Percentiles rank a stretch among this genome's conserved stretches.
Evolutionary conservation across 129 eudicot species (phyloP).

Genomic region (Kitagawia praeruptora): DNA sequence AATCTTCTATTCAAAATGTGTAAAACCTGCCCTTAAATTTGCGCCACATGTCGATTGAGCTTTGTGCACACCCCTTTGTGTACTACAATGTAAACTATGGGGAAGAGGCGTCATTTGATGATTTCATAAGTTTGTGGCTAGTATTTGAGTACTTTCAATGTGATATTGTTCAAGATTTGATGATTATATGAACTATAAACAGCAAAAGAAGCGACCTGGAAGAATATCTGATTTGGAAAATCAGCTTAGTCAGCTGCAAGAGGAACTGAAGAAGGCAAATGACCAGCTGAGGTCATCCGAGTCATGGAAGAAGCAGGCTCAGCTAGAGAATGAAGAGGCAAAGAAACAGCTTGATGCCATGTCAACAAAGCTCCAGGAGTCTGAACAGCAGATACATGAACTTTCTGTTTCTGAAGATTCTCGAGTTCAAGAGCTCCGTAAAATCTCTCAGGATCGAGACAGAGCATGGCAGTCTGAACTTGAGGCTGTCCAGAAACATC

Average conservation of each 20-base stretch:
- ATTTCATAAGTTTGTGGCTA: neutral
- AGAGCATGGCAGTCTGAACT: constrained; percentile 91
- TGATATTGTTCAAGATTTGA: neutral
- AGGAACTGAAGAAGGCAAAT: constrained; percentile 67
- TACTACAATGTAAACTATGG: neutral
- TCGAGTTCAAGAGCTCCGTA: constrained; percentile 71
- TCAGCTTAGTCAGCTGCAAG: constrained; percentile 71
- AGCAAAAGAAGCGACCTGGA: constrained; percentile 59
- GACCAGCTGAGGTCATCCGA: constrained; percentile 67
- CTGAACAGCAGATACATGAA: constrained; percentile 60
- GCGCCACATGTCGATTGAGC: neutral
- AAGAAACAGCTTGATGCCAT: constrained; percentile 57
- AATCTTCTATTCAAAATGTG: neutral
- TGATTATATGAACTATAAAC: neutral
- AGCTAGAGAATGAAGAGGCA: constrained; percentile 74
- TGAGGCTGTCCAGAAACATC: constrained; percentile 84
- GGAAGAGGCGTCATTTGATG: neutral
- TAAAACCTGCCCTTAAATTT: neutral
- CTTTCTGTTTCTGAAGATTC: constrained; percentile 74
- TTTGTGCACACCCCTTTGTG: neutral
- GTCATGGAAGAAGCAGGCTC: constrained; percentile 43
- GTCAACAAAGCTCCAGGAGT: constrained; percentile 59
- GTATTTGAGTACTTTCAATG: neutral
- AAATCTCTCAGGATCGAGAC: constrained; percentile 88
- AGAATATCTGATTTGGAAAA: constrained; percentile 60